Base-by-base conservation (phyloP, 768 basidiomycete genomes). In the Panus rudis region DNA sequence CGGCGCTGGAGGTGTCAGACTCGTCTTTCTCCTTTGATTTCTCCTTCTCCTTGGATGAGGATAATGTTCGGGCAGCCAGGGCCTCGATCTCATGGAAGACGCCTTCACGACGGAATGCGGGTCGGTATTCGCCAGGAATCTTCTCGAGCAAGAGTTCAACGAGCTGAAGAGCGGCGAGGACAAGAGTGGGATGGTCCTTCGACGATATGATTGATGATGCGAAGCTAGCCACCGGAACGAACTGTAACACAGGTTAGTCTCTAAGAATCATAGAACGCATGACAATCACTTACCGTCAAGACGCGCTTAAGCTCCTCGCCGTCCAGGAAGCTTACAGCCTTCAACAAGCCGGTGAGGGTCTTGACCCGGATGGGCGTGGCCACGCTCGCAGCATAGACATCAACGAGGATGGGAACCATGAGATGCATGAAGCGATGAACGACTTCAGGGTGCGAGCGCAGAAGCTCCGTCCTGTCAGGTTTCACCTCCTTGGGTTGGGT, bases 351-450 rank as follows among this genome's bases (percentile, higher is more conserved):
- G 0, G 82, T 86, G 49, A 98, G 68, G 0, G 92, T 90, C 67
- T 94, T 93, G 32, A 86, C 78, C 46, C 96, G 76, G 10, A 98
- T 81, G 2, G 88, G 80, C 0, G 83, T 78, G 38, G 84, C 81
- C 21, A 98, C 93, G 60, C 91, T 96, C 23, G 96, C 94, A n/a
- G 93, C 87, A 63, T 97, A 98, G n/a, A 99, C 93, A 54, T 98
- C 96, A 46, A 98, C 83, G 43, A 99, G 75, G 43, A 96, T 91
- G 1, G 96, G 96, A 0, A 97, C 82, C 54, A 92, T 79, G 25
- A 94, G 69, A 37, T 79, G 78, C 76, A 93, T 88, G 63, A 92
- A 98, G 13, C 81, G 76, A 16, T 76, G 79, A 38, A 93, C 84
- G 21, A 90, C 78, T n/a, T 67, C 71, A 19, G 84, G 75, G 47